Percentiles rank a stretch among this genome's conserved stretches.
Evolutionary conservation across 2,329 filamentous ascomycete genomes (phyloP).

Genomic region (Trichoderma koningii): DNA sequence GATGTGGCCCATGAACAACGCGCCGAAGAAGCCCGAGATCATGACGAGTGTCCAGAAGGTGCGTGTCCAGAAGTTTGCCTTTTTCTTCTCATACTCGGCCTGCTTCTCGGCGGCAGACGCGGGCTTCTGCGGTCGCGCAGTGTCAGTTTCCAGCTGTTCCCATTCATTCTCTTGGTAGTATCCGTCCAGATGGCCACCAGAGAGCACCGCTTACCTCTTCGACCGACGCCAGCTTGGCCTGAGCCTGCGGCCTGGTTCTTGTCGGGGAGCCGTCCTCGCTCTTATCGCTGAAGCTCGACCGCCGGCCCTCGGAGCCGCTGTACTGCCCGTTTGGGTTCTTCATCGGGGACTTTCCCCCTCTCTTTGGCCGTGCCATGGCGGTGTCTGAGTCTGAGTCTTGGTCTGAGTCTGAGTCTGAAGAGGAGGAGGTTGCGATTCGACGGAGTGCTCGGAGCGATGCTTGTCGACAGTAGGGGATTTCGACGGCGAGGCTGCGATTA

Average conservation of each 20-base stretch:
- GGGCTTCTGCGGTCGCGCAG: slow-evolving; percentile 43
- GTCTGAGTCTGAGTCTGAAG: background rate
- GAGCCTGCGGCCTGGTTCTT: slow-evolving; percentile 34
- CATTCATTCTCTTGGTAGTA: too few relatives aligned
- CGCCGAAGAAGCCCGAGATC: slow-evolving; percentile 88
- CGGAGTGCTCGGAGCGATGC: slow-evolving; percentile 20
- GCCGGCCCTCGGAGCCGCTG: slow-evolving; percentile 55
- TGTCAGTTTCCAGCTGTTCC: background rate
- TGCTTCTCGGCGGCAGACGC: slow-evolving; percentile 46
- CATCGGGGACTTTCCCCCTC: slow-evolving; percentile 59
- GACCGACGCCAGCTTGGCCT: slow-evolving; percentile 40
- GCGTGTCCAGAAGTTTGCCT: slow-evolving; percentile 93
- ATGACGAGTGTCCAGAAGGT: slow-evolving; percentile 98
- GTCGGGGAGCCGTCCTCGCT: slow-evolving; percentile 56
- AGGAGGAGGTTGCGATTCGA: slow-evolving; percentile 12
- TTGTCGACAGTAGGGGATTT: slow-evolving; percentile 18
- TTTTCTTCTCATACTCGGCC: slow-evolving; percentile 94
- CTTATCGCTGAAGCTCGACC: slow-evolving; percentile 71
- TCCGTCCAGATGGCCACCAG: background rate
- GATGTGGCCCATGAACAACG: slow-evolving; percentile 94
- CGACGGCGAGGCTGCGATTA: slow-evolving; percentile 8
- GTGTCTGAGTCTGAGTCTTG: background rate
- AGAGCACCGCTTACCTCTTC: slow-evolving; percentile 39
- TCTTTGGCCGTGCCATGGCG: slow-evolving; percentile 45
- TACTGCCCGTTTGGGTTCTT: slow-evolving; percentile 50